Evolutionary conservation across 352 stramenopile species (phyloP).

Genomic region (Pythium aphanidermatum): DNA sequence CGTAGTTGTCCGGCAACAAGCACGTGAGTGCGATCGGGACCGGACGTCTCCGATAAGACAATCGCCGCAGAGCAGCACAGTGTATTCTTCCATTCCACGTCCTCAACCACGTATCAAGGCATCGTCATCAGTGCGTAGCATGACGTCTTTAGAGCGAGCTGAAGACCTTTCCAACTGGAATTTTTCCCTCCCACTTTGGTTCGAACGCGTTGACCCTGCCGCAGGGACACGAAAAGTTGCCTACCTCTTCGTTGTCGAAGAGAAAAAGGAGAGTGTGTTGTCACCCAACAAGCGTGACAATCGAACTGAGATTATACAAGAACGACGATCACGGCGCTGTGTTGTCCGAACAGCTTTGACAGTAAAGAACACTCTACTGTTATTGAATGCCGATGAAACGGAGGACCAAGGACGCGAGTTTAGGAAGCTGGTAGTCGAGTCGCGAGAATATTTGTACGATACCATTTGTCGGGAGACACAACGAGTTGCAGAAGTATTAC

Average conservation of each 20-base stretch:
- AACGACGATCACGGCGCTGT: constrained; percentile 17
- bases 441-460: constrained; percentile 60
- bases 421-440: constrained; percentile 45
- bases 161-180: constrained; percentile 28
- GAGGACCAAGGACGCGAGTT: constrained; percentile 28
- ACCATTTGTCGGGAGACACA: constrained; percentile 54
- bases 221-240: constrained; percentile 56
- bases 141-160: constrained; percentile 19
- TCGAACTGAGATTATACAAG: too few relatives aligned
- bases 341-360: constrained; percentile 56
- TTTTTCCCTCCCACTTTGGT: constrained; percentile 62
- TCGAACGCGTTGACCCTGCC: constrained; percentile 57
- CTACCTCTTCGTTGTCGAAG: constrained; percentile 55
- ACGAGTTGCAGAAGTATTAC: constrained; percentile 33
- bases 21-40: not conserved
- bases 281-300: too few relatives aligned
- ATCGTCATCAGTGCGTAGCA: constrained; percentile 17
- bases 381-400: constrained; percentile 26
- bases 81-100: too few relatives aligned
- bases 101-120: constrained; percentile 14
- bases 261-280: too few relatives aligned
- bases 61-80: too few relatives aligned
- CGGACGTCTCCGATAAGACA: too few relatives aligned
- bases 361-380: constrained; percentile 50
- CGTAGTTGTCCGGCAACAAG: constrained; percentile 12